Base-by-base conservation (phyloP, 148 eudicot genomes). In the Selenicereus undatus region DNA sequence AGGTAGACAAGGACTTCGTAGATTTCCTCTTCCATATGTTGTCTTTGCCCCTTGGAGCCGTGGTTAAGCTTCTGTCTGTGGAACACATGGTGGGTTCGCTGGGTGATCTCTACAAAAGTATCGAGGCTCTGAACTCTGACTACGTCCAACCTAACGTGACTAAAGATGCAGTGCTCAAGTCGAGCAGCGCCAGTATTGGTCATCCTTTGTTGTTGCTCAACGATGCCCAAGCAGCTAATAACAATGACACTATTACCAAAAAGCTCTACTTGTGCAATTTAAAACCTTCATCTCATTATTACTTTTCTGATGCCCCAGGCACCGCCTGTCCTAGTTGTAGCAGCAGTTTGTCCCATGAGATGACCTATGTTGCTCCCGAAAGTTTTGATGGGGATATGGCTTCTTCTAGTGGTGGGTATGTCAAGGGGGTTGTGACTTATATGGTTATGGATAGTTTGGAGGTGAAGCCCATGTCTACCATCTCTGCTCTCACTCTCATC, bases 401-500 rank as follows among this genome's bases (percentile, higher is more conserved):
- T 10, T 45, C 50, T 45, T 45, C 50, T 0, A 45, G 50, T 83
- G 45, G 69, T 16, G 85, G 85, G 0, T 79, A 75, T 79, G 85
- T 83, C 4, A 84, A 80, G 74, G 80, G 77, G 12, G 29, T 76
- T 5, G 83, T 84, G 35, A 80, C 80, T 1, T 84, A 84, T 10
- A 80, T 84, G 83, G 83, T 84, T 51, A 84, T 71, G 86, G 83
- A 84, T 50, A 62, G 81, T 66, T 22, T 84, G 20, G 78, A 62
- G 3, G 75, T 84, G 22, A 84, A 80, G n/a, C 83, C 86, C 0
- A 80, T 84, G 86, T 80, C 83, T 17, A 60, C 81, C 0, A 77
- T 84, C 24, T 77, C 81, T 5, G 78, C 36, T 6, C 64, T 81
- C 10, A 48, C 83, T 62, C 74, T 84, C 0, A 72, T 80, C 1